Conservation (phyloP, 2,329 filamentous ascomycete genomes). For the Salinomyces thailandicus region DNA sequence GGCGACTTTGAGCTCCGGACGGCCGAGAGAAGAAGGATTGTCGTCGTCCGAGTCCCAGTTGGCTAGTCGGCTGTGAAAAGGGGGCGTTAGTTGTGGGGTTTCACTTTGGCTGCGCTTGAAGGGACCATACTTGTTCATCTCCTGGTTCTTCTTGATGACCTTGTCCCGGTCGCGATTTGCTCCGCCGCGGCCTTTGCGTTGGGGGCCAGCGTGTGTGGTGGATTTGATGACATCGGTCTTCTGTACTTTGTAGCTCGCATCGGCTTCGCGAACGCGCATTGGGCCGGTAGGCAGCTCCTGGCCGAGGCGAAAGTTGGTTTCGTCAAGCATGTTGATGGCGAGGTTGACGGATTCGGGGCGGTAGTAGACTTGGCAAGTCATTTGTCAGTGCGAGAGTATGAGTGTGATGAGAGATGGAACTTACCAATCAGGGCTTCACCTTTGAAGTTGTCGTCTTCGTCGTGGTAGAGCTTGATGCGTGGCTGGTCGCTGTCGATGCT, state of each 20-base stretch:
- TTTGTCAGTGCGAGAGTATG: too few relatives aligned
- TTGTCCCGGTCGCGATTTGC: constrained; percentile 55
- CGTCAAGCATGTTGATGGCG: constrained; percentile 70
- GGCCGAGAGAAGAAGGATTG: constrained; percentile 47
- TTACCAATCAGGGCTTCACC: constrained; percentile 68
- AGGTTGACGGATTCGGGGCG: constrained; percentile 84
- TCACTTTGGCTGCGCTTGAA: not conserved
- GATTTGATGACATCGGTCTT: constrained; percentile 51
- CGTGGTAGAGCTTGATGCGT: constrained; percentile 85
- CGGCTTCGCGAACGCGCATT: constrained; percentile 75
- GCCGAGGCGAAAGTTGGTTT: constrained; percentile 66
- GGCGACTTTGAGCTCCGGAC: constrained; percentile 47
- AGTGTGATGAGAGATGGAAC: not conserved
- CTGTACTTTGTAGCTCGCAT: constrained; percentile 83
- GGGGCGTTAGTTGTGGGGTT: too few relatives aligned
- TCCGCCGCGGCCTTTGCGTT: constrained; percentile 34
- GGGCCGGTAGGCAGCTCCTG: constrained; percentile 43
- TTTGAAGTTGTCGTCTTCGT: constrained; percentile 76
- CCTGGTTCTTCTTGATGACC: constrained; percentile 83
- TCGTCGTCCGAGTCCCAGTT: constrained; percentile 99
- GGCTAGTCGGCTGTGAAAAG: constrained; percentile 76
- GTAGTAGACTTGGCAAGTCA: constrained; percentile 60
- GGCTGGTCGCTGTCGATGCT: constrained; percentile 81
- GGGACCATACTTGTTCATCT: constrained; percentile 53
- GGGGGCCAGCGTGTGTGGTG: too few relatives aligned